Evolutionary conservation across 2,329 filamentous ascomycete species (phyloP), one percentile per base, ranked within the genome.

Genomic region (Tolypocladium paradoxum): DNA sequence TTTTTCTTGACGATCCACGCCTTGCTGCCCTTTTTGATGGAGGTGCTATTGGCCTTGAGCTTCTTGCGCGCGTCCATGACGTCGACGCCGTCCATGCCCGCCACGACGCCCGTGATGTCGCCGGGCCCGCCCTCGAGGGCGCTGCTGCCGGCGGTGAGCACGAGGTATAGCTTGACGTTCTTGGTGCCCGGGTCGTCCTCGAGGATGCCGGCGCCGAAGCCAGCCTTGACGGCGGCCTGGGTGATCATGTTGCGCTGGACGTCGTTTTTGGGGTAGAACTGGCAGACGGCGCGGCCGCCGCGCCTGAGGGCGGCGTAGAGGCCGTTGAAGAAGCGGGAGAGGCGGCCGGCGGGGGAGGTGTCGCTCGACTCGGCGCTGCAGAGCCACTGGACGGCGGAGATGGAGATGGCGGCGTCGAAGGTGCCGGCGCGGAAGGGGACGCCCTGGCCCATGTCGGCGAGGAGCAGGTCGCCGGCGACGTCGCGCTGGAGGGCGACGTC

Each of bases 181-280:
- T 99, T 99, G 37, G 93, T 99, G 45, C 90, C 92, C 0, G 88
- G 88, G 67, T 97, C 92, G 70, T 99, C 93, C 70, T 97, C 92
- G 48, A 99, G 75, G 35, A 99, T 79, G 73, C 93, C 93, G 0
- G 93, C 93, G 48, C 93, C 92, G 64, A 99, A 99, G 0, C 93
- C 93, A 1, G 93, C 93, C 65, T 88, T 90, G 56, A 97, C 87
- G 0, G 93, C 93, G 0, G 93, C 93, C 55, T 82, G 79, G 50
- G 85, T 89, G 60, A 99, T 95, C 91, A 99, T 96, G 64, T 81
- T 83, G 64, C 91, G 82, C 73, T 99, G 93, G 57, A 82, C 77
- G 61, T 95, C 87, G 68, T 99, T 97, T 73, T 96, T 96, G 3
- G 93, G 93, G 68, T 99, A 99, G 70, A 99, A 99, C 65, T 99